phyloP scores from a whole-genome alignment of 2,329 filamentous ascomycete genomes.

The Elsinoe necatrix region DNA sequence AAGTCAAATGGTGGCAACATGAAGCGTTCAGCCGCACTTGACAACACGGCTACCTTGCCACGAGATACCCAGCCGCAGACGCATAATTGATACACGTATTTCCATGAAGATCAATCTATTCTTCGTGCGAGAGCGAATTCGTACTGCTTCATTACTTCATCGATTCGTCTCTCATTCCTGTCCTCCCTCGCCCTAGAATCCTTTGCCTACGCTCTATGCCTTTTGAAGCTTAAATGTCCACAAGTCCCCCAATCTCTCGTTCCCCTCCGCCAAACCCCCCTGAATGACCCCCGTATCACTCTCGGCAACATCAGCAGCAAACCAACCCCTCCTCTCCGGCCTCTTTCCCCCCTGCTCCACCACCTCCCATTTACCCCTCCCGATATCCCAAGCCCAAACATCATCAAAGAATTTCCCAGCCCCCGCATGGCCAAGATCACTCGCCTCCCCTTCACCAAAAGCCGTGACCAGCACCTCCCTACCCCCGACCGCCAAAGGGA shows the following conservation, averaged over 20 bases:
- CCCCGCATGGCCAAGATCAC: conserved; percentile 44
- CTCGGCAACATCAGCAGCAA: conserved; percentile 38
- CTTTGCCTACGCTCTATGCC: not conserved
- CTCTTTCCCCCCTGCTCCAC: conserved; percentile 23
- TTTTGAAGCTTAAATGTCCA: conserved; percentile 36
- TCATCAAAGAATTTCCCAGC: conserved; percentile 50
- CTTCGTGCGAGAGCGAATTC: not conserved
- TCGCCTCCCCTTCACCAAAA: conserved; percentile 49
- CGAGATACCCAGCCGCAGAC: conserved; percentile 7
- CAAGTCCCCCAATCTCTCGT: conserved; percentile 43
- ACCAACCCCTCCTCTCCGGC: conserved; percentile 45
- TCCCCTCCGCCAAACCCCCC: conserved; percentile 45
- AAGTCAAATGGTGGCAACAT: not conserved
- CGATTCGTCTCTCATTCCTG: not conserved
- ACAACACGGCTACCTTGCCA: not conserved
- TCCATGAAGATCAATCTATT: not conserved
- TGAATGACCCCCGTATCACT: conserved; percentile 38
- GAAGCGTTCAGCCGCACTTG: not conserved
- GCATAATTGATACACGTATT: conserved; percentile 1
- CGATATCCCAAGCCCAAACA: conserved; percentile 41
- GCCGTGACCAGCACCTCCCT: conserved; percentile 39
- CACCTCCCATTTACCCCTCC: conserved; percentile 28
- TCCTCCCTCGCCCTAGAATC: not conserved
- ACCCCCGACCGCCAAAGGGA: conserved; percentile 34
- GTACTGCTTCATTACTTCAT: not conserved